Conservation (phyloP, 1,284 basidiomycete genomes). For the Apiotrichum laibachii region DNA sequence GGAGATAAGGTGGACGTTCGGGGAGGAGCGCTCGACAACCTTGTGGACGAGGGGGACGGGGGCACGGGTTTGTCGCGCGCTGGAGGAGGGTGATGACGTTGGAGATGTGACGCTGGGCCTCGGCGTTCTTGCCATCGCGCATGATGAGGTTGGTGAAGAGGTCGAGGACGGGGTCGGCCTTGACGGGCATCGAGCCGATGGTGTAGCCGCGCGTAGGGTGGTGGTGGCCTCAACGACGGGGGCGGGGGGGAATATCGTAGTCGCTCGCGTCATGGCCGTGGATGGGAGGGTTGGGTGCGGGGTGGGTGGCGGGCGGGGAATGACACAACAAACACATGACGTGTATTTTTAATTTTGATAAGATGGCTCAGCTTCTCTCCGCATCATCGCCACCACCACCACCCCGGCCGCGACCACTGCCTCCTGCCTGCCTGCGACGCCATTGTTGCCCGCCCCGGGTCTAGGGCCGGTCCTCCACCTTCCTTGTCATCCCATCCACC, state of each 20-base stretch:
- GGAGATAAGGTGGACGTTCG: constrained; percentile 60
- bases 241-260: too few species aligned
- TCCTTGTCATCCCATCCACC: background rate
- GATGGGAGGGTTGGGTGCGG: too few species aligned
- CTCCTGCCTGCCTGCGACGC: background rate
- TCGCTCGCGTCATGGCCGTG: too few species aligned
- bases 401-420: too few species aligned
- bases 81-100: constrained; percentile 60
- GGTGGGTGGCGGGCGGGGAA: too few species aligned
- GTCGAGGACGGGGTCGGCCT: constrained; percentile 70
- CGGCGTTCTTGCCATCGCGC: constrained; percentile 65
- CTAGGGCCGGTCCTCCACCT: too few species aligned
- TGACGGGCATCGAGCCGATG: constrained; percentile 59
- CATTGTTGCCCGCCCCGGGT: too few species aligned
- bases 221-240: background rate
- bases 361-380: too few species aligned
- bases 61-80: constrained; percentile 66
- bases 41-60: constrained; percentile 73
- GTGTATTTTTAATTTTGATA: too few species aligned
- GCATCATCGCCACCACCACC: too few species aligned
- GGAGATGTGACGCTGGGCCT: constrained; percentile 61
- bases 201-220: constrained; percentile 31
- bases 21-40: constrained; percentile 65
- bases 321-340: too few species aligned
- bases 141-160: constrained; percentile 68